Evolutionary conservation across 2,329 filamentous ascomycete species (phyloP), one percentile per base, ranked within the genome.

Genomic region (Ophiostoma piceae): DNA sequence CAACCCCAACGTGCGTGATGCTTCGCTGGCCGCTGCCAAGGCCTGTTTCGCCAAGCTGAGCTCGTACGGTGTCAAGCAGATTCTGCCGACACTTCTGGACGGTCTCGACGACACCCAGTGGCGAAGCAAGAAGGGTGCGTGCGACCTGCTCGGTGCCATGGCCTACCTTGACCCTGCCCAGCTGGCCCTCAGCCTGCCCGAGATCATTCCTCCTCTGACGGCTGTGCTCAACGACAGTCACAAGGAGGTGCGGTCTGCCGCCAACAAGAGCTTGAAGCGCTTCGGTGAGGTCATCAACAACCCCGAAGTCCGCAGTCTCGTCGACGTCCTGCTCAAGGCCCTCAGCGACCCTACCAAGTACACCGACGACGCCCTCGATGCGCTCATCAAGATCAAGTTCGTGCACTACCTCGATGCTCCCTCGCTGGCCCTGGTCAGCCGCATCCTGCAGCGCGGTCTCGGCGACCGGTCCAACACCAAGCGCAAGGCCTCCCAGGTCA

Each of bases 241-340:
- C 82, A 99, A 99, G 79, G 95, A 99, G 80, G 95, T 99, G 41
- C 88, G 95, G 72, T 84, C 88, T 64, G 94, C 92, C 29, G 95
- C 95, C 8, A 99, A 99, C 80, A 90, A 94, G 80, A 97, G 93
- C 81, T 84, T 99, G 81, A 96, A 99, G 82, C 90, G 95, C 70
- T 99, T 99, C 78, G 95, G 96, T 74, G 96, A 99, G 79, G 96
- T 99, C 74, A 99, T 99, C 79, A 96, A 86, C 79, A 99, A 99
- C 78, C 95, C 95, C 3, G 95, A 99, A 80, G 92, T 99, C 77
- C 97, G 97, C 85, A 87, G 90, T 73, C 84, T 98, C 16, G 94
- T 98, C 71, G 90, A 90, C 75, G 91, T 97, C 70, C 86, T 99
- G 43, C 88, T 99, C 75, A 98, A 97, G 80, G 96, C 95, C 72